phyloP scores from a whole-genome alignment of 495 filamentous ascomycete genomes.

The Xylaria bambusicola region DNA sequence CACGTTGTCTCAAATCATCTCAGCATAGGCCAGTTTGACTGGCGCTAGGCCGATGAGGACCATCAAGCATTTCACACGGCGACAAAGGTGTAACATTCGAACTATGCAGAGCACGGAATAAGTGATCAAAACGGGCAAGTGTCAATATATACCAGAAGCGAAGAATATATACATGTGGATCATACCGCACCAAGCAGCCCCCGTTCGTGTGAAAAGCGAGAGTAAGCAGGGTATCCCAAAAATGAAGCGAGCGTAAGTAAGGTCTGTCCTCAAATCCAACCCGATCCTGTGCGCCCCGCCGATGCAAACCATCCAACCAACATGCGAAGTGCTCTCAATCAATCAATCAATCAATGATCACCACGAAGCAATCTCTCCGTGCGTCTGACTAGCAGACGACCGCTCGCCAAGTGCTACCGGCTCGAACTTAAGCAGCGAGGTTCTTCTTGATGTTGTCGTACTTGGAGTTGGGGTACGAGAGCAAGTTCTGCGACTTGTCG shows the following conservation, averaged over 20 bases:
- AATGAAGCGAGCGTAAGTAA: conserved; percentile 13
- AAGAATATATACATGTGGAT: conserved; percentile 7
- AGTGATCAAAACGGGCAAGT: neutral
- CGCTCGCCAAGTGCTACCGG: conserved; percentile 13
- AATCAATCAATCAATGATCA: too few species aligned
- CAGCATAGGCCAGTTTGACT: too few species aligned
- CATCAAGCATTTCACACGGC: too few species aligned
- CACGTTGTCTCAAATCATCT: too few species aligned
- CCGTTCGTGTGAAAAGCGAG: neutral
- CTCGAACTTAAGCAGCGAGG: conserved; percentile 20
- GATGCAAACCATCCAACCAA: conserved; percentile 12
- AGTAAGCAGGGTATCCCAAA: neutral
- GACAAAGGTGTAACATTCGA: neutral
- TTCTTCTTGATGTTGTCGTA: conserved; percentile 46
- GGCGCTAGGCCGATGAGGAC: too few species aligned
- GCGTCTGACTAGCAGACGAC: too few species aligned
- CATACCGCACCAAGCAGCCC: neutral
- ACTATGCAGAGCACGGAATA: too few species aligned
- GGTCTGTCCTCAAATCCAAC: neutral
- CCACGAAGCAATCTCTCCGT: too few species aligned
- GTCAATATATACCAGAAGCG: conserved; percentile 11
- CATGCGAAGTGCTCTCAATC: neutral
- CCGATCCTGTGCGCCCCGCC: neutral
- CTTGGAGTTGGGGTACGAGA: conserved; percentile 44
- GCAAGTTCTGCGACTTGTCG: conserved; percentile 37